Evolutionary conservation across 1,139 yeast genomes (phyloP).

Genomic region (Pneumocystis wakefieldiae): DNA sequence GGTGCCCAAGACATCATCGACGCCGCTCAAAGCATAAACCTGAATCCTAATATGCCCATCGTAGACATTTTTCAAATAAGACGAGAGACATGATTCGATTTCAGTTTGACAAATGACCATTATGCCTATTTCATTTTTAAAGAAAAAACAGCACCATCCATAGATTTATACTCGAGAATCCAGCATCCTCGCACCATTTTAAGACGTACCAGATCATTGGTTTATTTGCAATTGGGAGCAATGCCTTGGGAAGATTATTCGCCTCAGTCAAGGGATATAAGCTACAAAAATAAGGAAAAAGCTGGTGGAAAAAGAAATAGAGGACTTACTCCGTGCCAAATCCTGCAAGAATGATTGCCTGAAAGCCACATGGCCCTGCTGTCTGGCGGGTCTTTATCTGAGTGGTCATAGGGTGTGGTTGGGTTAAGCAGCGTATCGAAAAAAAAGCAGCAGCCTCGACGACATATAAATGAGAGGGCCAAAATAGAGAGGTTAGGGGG

Average conservation of each 20-base stretch:
- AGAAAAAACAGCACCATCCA: constrained; percentile 18
- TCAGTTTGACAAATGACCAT: constrained; percentile 37
- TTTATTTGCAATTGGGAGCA: constrained; percentile 74
- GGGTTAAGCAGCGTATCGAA: no score
- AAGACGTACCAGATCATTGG: constrained; percentile 83
- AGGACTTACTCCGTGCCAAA: constrained; percentile 9
- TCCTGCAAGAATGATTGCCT: constrained; percentile 12
- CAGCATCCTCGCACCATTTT: constrained; percentile 86
- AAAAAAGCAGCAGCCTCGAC: no score
- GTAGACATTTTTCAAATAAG: constrained; percentile 14
- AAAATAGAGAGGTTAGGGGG: no score
- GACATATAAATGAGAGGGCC: no score
- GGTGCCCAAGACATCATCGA: constrained; percentile 20
- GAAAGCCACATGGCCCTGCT: constrained; percentile 5
- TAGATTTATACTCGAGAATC: constrained; percentile 34
- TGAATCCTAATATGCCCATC: constrained; percentile 14
- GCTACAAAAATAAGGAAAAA: not conserved
- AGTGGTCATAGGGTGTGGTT: not conserved
- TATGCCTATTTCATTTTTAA: constrained; percentile 21
- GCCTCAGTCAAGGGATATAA: constrained; percentile 12
- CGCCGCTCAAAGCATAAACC: constrained; percentile 11
- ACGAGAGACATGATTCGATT: constrained; percentile 20
- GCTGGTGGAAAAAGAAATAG: not conserved
- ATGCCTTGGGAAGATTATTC: constrained; percentile 46
- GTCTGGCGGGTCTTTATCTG: not conserved